Percentiles rank a stretch among this genome's conserved stretches.
phyloP scores from a whole-genome alignment of 2,329 filamentous ascomycete species.

The Colletotrichum nymphaeae region DNA sequence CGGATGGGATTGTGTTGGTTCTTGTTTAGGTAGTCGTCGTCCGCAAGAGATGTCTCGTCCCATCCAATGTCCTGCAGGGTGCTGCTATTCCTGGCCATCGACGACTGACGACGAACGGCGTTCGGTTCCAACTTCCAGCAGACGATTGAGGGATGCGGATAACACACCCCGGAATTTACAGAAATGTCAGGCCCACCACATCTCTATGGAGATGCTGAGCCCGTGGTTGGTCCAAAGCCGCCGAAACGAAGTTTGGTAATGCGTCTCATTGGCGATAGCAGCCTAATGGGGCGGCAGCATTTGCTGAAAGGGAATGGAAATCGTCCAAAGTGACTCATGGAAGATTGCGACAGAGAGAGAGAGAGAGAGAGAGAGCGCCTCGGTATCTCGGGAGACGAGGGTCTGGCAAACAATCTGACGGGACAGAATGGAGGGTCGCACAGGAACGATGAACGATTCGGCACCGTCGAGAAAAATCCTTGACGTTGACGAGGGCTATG shows the following conservation, averaged over 20 bases:
- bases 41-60: slow-evolving; percentile 4
- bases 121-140: background rate
- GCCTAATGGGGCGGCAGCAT: background rate
- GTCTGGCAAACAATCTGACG: background rate
- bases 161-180: slow-evolving; percentile 10
- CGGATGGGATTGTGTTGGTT: slow-evolving; percentile 20
- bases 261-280: background rate
- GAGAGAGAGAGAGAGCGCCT: background rate
- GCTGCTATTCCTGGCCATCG: slow-evolving; percentile 26
- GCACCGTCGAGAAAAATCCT: background rate
- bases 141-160: slow-evolving; percentile 1
- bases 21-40: slow-evolving; percentile 19
- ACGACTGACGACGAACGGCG: background rate
- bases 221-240: slow-evolving; percentile 4
- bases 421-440: slow-evolving; percentile 9
- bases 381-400: background rate
- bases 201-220: background rate
- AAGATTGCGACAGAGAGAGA: too few relatives aligned
- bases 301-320: background rate
- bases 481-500: background rate
- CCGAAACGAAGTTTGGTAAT: background rate
- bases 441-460: slow-evolving; percentile 6
- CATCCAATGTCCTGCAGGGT: slow-evolving; percentile 24
- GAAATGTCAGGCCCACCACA: background rate
- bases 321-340: background rate